Evolutionary conservation across 345 rosid species (phyloP).

Genomic region (Pugionium cornutum): DNA sequence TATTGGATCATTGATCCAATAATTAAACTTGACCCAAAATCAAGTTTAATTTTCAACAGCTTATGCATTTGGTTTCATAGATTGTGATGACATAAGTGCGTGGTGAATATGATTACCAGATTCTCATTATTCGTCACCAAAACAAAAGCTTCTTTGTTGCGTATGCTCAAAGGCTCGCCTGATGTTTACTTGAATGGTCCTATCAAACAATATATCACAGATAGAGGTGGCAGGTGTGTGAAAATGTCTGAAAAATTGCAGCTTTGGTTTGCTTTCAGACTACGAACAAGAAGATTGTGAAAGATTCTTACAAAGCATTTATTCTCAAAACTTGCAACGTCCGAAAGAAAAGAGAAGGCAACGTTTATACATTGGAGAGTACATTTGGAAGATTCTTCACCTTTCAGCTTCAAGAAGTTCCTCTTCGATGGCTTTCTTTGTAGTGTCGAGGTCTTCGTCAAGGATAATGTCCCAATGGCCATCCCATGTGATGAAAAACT

Average conservation of each 20-base stretch:
- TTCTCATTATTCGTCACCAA: conserved; percentile 96
- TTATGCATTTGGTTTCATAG: conserved; percentile 97
- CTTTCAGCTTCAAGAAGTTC: conserved; percentile 12
- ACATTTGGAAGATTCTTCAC: neutral
- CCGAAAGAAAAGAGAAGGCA: neutral
- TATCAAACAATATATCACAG: conserved; percentile 80
- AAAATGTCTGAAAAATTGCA: neutral
- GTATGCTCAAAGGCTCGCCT: conserved; percentile 99
- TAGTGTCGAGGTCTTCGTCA: conserved; percentile 76
- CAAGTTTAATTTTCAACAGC: too few species aligned
- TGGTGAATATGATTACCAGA: conserved; percentile 95
- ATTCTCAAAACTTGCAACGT: neutral
- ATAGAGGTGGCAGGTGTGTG: conserved; percentile 79
- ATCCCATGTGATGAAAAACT: conserved; percentile 94
- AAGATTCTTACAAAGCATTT: conserved; percentile 29
- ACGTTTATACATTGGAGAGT: neutral
- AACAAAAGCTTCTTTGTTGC: conserved; percentile 94
- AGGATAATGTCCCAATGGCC: conserved; percentile 84
- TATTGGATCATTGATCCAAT: too few species aligned
- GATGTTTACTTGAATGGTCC: conserved; percentile 93
- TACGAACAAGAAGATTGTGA: conserved; percentile 70
- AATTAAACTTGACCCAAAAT: too few species aligned
- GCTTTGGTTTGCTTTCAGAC: conserved; percentile 54
- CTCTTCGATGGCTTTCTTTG: conserved; percentile 50
- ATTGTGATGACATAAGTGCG: conserved; percentile 98